Percentiles rank a stretch among this genome's conserved stretches.
These are phyloP conservation scores for Nidularia pulvinata DNA, from an alignment of 768 basidiomycete species.

Conservation along the genomic window DNA sequence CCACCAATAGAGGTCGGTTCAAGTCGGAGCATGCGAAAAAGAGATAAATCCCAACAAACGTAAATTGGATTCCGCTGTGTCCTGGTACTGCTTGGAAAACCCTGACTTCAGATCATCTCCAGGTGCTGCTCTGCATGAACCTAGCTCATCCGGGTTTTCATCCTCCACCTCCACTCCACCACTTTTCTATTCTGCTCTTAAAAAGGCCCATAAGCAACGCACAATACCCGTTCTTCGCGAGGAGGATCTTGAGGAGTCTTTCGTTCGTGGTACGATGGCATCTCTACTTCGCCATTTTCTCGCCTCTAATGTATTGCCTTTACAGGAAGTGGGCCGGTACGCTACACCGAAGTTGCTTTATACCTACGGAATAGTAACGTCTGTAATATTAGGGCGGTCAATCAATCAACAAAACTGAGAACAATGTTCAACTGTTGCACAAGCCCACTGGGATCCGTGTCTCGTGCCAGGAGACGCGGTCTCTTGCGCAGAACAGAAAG, in stretches of 20 bases:
- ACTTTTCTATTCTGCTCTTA: constrained; percentile 68
- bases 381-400: constrained; percentile 74
- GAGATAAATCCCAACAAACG: constrained; percentile 38
- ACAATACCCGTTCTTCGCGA: constrained; percentile 69
- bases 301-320: background rate
- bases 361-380: constrained; percentile 18
- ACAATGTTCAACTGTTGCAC: constrained; percentile 89
- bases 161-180: constrained; percentile 18
- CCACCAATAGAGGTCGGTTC: constrained; percentile 38
- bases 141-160: constrained; percentile 11
- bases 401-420: constrained; percentile 93
- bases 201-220: constrained; percentile 66
- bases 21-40: constrained; percentile 44
- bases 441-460: constrained; percentile 89
- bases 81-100: too few species aligned
- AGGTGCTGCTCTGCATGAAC: constrained; percentile 38
- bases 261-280: constrained; percentile 72
- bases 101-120: constrained; percentile 23
- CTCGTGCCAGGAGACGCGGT: constrained; percentile 87
- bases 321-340: constrained; percentile 79
- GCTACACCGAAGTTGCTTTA: constrained; percentile 18
- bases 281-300: background rate
- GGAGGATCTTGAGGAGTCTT: constrained; percentile 83
- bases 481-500: constrained; percentile 75
- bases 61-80: too few species aligned